Evolutionary conservation across 306 rosid species (phyloP).

Genomic region (Vigna trinervia): DNA sequence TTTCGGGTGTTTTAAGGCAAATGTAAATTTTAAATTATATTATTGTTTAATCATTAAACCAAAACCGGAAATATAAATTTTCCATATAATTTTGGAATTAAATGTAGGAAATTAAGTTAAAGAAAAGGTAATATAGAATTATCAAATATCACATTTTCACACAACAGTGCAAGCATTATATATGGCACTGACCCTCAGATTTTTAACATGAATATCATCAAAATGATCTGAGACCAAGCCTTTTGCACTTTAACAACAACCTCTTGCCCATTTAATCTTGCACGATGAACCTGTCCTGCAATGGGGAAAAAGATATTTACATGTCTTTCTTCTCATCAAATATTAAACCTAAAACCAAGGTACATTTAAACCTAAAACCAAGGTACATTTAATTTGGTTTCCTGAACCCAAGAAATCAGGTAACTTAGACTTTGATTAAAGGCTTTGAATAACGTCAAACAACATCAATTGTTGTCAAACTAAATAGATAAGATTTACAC

Average conservation of each 20-base stretch:
- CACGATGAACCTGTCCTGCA: constrained; percentile 99
- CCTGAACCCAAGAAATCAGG: constrained; percentile 59
- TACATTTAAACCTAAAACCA: constrained; percentile 24
- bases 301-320: constrained; percentile 27
- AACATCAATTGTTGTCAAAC: not conserved
- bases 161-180: constrained; percentile 18
- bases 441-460: not conserved
- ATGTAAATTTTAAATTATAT: too few species aligned
- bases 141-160: constrained; percentile 27
- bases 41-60: too few species aligned
- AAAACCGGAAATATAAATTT: too few species aligned
- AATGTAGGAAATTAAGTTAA: constrained; percentile 19
- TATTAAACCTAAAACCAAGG: constrained; percentile 21
- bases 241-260: constrained; percentile 96
- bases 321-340: constrained; percentile 40
- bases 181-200: constrained; percentile 85
- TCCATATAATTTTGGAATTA: constrained; percentile 22
- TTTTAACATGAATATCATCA: constrained; percentile 95
- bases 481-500: constrained; percentile 19
- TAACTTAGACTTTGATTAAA: constrained; percentile 43
- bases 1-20: too few species aligned
- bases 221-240: constrained; percentile 97
- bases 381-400: constrained; percentile 36
- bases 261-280: constrained; percentile 80
- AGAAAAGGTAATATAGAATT: constrained; percentile 16